Evolutionary conservation across 768 basidiomycete genomes (phyloP).

Genomic region (Boletellus ananas): DNA sequence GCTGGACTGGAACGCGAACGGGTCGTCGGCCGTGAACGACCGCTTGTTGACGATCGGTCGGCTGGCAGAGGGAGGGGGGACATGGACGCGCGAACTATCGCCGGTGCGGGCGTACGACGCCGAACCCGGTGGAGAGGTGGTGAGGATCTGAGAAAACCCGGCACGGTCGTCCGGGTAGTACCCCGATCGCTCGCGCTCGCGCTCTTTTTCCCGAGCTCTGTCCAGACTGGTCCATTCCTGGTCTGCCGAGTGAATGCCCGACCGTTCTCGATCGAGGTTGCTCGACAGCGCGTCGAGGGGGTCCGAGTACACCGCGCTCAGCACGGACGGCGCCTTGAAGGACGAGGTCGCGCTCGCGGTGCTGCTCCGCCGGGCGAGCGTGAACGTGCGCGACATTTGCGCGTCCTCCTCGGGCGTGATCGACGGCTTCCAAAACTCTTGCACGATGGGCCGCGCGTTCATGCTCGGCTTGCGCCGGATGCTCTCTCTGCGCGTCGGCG

Average conservation of each 20-base stretch:
- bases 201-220: not conserved
- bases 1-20: conserved; percentile 19
- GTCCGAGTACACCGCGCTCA: conserved; percentile 36
- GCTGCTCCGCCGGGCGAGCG: conserved; percentile 45
- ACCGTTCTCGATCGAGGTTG: conserved; percentile 25
- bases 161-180: conserved; percentile 18
- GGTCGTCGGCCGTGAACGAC: conserved; percentile 27
- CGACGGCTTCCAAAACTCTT: conserved; percentile 50
- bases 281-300: conserved; percentile 18
- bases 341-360: conserved; percentile 43
- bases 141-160: conserved; percentile 5
- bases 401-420: conserved; percentile 45
- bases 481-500: conserved; percentile 20
- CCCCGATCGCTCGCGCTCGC: conserved; percentile 20
- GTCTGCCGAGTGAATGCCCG: conserved; percentile 24
- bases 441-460: conserved; percentile 33
- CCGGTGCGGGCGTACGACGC: conserved; percentile 10
- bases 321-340: conserved; percentile 39
- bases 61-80: conserved; percentile 28
- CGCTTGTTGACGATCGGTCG: conserved; percentile 30
- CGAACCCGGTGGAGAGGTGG: conserved; percentile 19
- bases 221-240: conserved; percentile 29
- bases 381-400: conserved; percentile 37
- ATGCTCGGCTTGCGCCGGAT: conserved; percentile 34
- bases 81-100: conserved; percentile 14